Base-by-base conservation (phyloP, 192 early-diverging fungal genomes). In the Phycomyces nitens region DNA sequence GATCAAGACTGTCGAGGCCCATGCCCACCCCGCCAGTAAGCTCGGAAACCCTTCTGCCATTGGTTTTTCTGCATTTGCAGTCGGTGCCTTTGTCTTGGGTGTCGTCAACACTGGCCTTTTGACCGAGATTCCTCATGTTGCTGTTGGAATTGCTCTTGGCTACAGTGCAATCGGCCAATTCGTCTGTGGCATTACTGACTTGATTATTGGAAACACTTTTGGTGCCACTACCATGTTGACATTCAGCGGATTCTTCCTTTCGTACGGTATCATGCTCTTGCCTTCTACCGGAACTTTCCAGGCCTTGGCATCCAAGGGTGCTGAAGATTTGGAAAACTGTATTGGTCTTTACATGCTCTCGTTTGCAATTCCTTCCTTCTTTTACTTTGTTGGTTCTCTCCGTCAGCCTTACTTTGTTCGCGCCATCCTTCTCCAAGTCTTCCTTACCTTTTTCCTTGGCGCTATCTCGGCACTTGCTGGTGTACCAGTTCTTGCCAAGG, bases 231-330 rank as follows among this genome's bases (percentile, higher is more conserved):
- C 69, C 10, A 65, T 71, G 53, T 22, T 51, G 7, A 60, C 58
- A 10, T 64, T 64, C 29, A 24, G 63, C 44, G 64, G 69, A 16
- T 71, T 71, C 43, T 71, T 56, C 56, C 56, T 71, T 7, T 50
- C 69, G 18, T 71, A 65, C 15, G 58, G 62, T 39, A 61, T 71
- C 27, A 65, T 71, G 62, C 55, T 71, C 51, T 16, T 54, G 21
- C 69, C 69, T 38, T 20, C 21, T 40, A 54, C 58, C 1, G 69
- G 69, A 29, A 34, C 29, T 7, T 54, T 65, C n/a, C 34, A 60
- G 12, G 58, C 22, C 18, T 7, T 26, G 14, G 40, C 52, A 0
- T 39, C 52, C 26, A 29, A 21, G 12, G 69, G 64, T 47, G 1
- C 20, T 0, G 40, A 50, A 47, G 58, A 44, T 26, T n/a, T 60